Conservation (phyloP, 176 grass and related monocot species). For the Bromus sterilis region DNA sequence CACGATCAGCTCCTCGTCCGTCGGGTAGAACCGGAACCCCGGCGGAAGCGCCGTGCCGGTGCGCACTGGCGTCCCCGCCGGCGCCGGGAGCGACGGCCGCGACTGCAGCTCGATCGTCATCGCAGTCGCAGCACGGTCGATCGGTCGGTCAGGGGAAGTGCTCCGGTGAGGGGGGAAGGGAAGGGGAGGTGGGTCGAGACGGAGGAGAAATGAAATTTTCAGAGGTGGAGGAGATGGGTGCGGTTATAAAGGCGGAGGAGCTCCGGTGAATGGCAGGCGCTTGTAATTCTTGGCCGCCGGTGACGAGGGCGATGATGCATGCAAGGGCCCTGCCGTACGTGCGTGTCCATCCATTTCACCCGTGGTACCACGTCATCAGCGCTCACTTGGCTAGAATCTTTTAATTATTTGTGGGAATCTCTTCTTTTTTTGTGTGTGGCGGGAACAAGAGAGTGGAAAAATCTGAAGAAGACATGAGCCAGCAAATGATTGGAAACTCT, state of each 20-base stretch:
- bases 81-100: not conserved
- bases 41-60: conserved; percentile 14
- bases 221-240: not conserved
- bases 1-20: conserved; percentile 50
- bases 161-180: not conserved
- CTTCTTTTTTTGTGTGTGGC: not conserved
- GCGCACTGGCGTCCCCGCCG: not conserved
- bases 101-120: conserved; percentile 22
- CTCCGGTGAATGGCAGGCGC: not conserved
- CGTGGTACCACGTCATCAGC: not conserved
- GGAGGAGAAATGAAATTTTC: not conserved
- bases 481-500: not conserved
- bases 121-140: not conserved
- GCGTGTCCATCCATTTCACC: not conserved
- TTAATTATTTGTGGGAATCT: not conserved
- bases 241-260: not conserved
- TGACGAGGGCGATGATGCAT: conserved; percentile 3
- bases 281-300: not conserved
- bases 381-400: not conserved
- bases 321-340: not conserved
- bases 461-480: not conserved
- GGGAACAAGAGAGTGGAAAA: not conserved
- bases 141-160: not conserved
- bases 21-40: conserved; percentile 50
- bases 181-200: not conserved